Conservation (phyloP, 176 grass and related monocot genomes). For the Hyparrhenia diplandra region DNA sequence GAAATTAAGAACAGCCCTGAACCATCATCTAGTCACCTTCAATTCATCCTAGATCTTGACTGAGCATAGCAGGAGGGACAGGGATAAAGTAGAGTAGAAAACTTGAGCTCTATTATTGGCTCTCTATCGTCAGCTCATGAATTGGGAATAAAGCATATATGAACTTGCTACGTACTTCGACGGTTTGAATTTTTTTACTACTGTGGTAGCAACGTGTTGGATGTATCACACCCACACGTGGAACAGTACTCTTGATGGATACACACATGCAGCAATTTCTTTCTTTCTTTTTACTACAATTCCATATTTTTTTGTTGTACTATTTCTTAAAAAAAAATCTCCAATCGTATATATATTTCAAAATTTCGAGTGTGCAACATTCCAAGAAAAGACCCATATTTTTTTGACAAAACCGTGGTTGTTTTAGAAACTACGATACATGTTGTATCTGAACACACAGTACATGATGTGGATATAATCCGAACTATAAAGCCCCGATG, state of each 20-base stretch:
- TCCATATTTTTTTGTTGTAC: no score
- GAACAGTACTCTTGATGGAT: background rate
- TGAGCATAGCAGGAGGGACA: background rate
- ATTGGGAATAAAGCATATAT: background rate
- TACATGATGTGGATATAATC: no score
- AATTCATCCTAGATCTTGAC: background rate
- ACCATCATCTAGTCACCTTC: conserved; percentile 6
- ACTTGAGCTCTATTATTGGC: background rate
- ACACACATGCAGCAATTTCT: background rate
- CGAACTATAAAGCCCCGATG: no score
- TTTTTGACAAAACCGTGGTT: no score
- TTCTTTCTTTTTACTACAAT: background rate
- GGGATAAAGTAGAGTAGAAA: background rate
- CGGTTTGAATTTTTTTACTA: background rate
- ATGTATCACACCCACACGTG: background rate
- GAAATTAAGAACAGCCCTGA: background rate
- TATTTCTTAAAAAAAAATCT: no score
- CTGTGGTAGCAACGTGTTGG: background rate
- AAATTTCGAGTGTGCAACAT: no score
- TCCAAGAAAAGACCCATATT: no score
- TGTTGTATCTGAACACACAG: no score
- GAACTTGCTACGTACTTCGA: background rate
- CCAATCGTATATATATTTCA: no score
- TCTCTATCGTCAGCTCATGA: background rate
- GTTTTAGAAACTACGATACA: no score